phyloP scores from a whole-genome alignment of 2,329 filamentous ascomycete species.

The Fusarium musae region DNA sequence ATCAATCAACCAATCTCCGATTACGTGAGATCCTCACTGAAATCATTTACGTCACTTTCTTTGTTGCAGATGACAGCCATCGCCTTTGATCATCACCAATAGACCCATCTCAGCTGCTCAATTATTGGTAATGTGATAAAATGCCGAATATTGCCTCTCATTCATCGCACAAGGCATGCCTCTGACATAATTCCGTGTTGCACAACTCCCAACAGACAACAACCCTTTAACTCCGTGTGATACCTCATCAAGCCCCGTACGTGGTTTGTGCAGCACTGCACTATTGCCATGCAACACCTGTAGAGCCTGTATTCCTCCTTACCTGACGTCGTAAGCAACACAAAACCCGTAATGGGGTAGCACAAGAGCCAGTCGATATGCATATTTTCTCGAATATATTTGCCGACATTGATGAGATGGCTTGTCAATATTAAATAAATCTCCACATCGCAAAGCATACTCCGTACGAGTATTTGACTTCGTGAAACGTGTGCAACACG shows the following conservation, averaged over 20 bases:
- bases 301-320: background rate
- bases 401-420: background rate
- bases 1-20: background rate
- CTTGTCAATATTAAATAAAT: background rate
- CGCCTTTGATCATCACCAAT: background rate
- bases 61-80: background rate
- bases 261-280: background rate
- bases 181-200: background rate
- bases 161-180: background rate
- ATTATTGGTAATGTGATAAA: background rate
- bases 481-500: background rate
- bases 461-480: background rate
- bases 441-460: background rate
- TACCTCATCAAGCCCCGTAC: background rate
- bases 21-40: background rate
- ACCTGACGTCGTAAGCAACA: background rate
- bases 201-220: background rate
- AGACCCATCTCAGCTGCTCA: background rate
- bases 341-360: background rate
- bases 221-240: background rate
- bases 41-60: background rate
- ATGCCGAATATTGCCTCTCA: background rate
- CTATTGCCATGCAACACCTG: background rate
- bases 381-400: background rate
- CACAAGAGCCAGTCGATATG: background rate